These are phyloP conservation scores for Fusarium sp. DNA, from an alignment of 2,329 filamentous ascomycete species.

Conservation along the genomic window DNA sequence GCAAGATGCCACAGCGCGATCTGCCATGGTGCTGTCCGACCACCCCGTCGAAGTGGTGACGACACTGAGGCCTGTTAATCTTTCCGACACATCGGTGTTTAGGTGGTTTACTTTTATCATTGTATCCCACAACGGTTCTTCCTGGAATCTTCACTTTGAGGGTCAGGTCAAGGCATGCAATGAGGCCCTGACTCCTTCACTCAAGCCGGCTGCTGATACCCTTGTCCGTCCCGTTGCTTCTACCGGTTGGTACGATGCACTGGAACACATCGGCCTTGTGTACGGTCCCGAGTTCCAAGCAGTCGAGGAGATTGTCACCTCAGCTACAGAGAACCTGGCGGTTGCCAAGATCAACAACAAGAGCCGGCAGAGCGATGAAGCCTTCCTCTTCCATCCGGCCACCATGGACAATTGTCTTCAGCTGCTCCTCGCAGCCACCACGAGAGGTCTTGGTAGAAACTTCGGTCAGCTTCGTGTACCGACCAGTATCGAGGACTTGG, in stretches of 20 bases:
- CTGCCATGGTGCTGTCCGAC: background rate
- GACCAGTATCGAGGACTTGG: background rate
- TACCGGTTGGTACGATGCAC: background rate
- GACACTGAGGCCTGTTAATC: background rate
- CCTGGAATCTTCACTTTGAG: background rate
- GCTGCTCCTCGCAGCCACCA: background rate
- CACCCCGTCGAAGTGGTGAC: background rate
- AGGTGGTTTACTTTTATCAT: background rate
- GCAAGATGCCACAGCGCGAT: background rate
- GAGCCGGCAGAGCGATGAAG: background rate
- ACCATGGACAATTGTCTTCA: background rate
- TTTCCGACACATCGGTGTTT: background rate
- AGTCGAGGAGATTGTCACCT: background rate
- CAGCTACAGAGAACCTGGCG: background rate
- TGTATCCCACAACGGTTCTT: background rate
- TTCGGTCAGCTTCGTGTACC: background rate
- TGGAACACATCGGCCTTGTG: background rate
- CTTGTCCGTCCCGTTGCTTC: background rate
- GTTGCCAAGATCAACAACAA: background rate
- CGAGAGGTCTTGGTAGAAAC: background rate
- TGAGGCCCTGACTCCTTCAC: background rate
- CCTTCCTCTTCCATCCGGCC: background rate
- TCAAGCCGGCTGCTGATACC: background rate
- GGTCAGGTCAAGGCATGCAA: background rate
- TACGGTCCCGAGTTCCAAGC: background rate